Conservation (phyloP, 495 filamentous ascomycete genomes). For the Penicillium angulare region DNA sequence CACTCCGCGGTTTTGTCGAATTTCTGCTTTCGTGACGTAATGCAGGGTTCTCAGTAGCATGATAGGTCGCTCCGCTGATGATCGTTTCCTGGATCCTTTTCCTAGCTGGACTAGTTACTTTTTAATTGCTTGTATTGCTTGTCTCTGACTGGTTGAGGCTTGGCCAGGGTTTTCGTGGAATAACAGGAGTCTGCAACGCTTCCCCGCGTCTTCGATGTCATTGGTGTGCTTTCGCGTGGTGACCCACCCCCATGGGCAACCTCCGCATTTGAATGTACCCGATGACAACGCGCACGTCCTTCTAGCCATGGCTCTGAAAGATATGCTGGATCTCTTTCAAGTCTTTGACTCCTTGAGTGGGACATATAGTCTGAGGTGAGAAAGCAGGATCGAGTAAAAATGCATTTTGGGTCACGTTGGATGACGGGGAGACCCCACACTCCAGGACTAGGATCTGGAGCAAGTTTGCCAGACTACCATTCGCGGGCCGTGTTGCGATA, state of each 20-base stretch:
- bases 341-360: not conserved
- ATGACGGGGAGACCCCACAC: not conserved
- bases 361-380: not conserved
- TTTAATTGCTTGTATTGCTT: conserved; percentile 11
- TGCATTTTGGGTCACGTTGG: not conserved
- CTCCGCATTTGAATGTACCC: conserved; percentile 6
- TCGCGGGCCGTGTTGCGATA: conserved; percentile 5
- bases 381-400: not conserved
- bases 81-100: conserved; percentile 10
- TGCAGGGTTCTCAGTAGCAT: not conserved
- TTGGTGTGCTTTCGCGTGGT: conserved; percentile 12
- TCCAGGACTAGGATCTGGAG: not conserved
- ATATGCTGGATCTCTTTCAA: not conserved
- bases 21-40: conserved; percentile 8
- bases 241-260: conserved; percentile 10
- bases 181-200: not conserved
- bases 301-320: not conserved
- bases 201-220: not conserved
- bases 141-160: not conserved
- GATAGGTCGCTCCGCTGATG: conserved; percentile 10
- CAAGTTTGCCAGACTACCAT: not conserved
- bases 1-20: not conserved
- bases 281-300: conserved; percentile 4
- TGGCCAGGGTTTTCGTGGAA: not conserved
- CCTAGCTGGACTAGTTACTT: not conserved